Conservation (phyloP, 495 filamentous ascomycete genomes). For the Hyphodiscus hymeniophilus region DNA sequence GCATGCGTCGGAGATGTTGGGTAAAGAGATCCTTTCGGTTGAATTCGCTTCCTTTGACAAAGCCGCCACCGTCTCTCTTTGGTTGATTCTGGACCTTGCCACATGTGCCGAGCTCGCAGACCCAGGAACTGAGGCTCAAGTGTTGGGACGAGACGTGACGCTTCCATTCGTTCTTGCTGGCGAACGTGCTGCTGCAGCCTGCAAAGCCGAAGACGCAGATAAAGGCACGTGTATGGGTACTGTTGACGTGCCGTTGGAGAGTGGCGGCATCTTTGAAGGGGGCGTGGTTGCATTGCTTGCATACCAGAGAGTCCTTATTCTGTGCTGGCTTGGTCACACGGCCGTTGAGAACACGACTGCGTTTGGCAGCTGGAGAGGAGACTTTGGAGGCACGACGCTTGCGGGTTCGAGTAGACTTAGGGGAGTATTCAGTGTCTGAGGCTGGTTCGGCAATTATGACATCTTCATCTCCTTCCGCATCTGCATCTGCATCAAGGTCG, state of each 20-base stretch:
- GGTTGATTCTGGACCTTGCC: constrained; percentile 22
- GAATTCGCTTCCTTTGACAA: constrained; percentile 31
- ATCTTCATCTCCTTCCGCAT: constrained; percentile 8
- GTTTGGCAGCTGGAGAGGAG: neutral
- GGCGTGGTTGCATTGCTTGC: constrained; percentile 5
- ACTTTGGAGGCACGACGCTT: constrained; percentile 4
- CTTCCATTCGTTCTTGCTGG: constrained; percentile 91
- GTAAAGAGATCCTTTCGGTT: constrained; percentile 96
- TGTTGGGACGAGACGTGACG: constrained; percentile 81
- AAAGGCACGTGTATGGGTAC: constrained; percentile 52
- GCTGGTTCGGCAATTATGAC: neutral
- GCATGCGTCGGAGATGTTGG: constrained; percentile 92
- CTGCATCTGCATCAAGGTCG: constrained; percentile 9
- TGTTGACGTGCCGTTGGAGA: constrained; percentile 41
- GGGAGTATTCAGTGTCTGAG: constrained; percentile 15
- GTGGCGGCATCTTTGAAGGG: constrained; percentile 30
- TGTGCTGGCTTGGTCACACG: constrained; percentile 3
- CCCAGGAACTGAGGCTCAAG: constrained; percentile 68
- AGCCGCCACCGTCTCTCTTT: neutral
- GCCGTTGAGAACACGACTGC: neutral
- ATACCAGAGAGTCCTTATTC: neutral
- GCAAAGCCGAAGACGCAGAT: constrained; percentile 72
- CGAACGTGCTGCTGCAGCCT: constrained; percentile 68
- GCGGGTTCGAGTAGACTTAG: constrained; percentile 9
- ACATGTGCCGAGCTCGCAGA: constrained; percentile 64